Evolutionary conservation across 805 yeast species (phyloP).

Genomic region (Torulaspora indica): DNA sequence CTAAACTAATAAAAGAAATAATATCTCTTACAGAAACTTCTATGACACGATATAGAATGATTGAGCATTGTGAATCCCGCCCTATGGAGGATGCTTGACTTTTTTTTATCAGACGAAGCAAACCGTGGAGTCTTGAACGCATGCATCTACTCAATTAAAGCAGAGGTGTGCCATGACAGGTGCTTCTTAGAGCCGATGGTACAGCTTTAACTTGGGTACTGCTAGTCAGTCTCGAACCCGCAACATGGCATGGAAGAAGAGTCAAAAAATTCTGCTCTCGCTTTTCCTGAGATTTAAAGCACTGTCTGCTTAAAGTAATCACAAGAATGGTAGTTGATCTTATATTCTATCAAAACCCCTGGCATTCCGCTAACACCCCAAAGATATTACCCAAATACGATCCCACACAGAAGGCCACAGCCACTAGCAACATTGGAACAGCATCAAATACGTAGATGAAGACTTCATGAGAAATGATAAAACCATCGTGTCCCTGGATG

Average conservation of each 20-base stretch:
- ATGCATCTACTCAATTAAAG: too few relatives aligned
- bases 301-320: background rate
- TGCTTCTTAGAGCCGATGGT: too few relatives aligned
- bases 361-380: conserved; percentile 2
- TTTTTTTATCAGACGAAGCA: too few relatives aligned
- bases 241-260: background rate
- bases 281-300: background rate
- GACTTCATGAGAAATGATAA: conserved; percentile 27
- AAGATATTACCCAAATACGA: conserved; percentile 4
- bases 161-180: too few relatives aligned
- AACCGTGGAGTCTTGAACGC: too few relatives aligned
- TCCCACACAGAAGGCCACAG: background rate
- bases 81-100: too few relatives aligned
- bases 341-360: background rate
- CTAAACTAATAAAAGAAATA: too few relatives aligned
- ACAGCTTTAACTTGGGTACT: too few relatives aligned
- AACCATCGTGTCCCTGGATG: conserved; percentile 32
- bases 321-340: background rate
- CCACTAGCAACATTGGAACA: conserved; percentile 25
- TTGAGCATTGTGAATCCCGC: too few relatives aligned
- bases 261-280: too few relatives aligned
- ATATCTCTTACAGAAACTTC: too few relatives aligned
- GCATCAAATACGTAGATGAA: conserved; percentile 33
- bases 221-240: background rate
- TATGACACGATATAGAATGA: too few relatives aligned